Percentiles rank a stretch among this genome's conserved stretches.
Evolutionary conservation across 192 early-diverging fungal genomes (phyloP).

Genomic region (Coemansia sp.): DNA sequence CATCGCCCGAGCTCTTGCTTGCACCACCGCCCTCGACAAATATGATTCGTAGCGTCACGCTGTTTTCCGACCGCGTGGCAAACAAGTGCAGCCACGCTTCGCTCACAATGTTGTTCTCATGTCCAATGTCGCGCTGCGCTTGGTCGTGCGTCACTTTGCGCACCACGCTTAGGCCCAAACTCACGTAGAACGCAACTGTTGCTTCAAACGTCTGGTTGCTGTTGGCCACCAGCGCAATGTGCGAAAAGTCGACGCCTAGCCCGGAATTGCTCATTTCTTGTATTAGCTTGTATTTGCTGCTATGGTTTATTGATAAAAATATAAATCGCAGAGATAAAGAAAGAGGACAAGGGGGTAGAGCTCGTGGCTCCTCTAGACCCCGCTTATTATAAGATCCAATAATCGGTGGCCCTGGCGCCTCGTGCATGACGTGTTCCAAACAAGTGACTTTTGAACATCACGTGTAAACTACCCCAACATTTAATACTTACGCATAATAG

Average conservation of each 20-base stretch:
- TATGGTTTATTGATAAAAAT: background rate
- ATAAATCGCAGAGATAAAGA: background rate
- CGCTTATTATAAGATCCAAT: too few species aligned
- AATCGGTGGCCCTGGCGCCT: too few species aligned
- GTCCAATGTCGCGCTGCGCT: conserved; percentile 34
- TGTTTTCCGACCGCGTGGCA: conserved; percentile 34
- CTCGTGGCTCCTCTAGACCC: too few species aligned
- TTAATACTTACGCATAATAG: conserved; percentile 68
- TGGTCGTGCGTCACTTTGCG: conserved; percentile 30
- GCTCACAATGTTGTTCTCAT: conserved; percentile 27
- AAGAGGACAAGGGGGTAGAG: too few species aligned
- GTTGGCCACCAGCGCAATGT: conserved; percentile 42
- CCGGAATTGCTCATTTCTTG: background rate
- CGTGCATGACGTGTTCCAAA: too few species aligned
- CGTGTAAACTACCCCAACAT: too few species aligned
- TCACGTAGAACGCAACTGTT: conserved; percentile 57
- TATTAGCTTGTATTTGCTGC: background rate
- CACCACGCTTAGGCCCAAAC: conserved; percentile 60
- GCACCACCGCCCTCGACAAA: conserved; percentile 15
- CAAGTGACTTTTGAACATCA: too few species aligned
- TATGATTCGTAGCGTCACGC: conserved; percentile 46
- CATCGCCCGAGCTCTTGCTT: conserved; percentile 6
- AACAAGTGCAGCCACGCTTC: conserved; percentile 64
- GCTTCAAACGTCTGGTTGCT: conserved; percentile 26
- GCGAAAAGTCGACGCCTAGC: conserved; percentile 37